These are phyloP conservation scores for Fusarium liriodendri DNA, from an alignment of 2,329 filamentous ascomycete species.

Conservation along the genomic window DNA sequence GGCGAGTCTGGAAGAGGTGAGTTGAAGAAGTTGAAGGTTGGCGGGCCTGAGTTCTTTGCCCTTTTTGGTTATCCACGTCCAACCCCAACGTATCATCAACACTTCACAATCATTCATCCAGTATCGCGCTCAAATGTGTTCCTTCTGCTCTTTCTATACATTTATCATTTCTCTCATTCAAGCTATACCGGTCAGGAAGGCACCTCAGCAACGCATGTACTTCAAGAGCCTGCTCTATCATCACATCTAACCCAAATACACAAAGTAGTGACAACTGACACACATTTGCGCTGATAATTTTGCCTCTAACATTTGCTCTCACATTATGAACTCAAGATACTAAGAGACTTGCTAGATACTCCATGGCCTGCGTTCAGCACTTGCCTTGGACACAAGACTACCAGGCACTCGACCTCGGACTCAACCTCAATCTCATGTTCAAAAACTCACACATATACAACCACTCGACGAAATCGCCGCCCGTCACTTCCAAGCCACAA, in stretches of 20 bases:
- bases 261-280: neutral
- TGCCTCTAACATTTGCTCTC: neutral
- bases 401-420: conserved; percentile 14
- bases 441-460: conserved; percentile 54
- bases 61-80: neutral
- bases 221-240: neutral
- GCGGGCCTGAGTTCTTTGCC: conserved; percentile 27
- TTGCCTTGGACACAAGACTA: conserved; percentile 37
- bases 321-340: neutral
- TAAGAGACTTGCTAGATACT: conserved; percentile 39
- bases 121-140: neutral
- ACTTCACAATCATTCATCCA: neutral
- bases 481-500: conserved; percentile 61
- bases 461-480: conserved; percentile 59
- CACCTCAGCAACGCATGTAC: neutral
- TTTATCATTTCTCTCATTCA: neutral
- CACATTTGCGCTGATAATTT: neutral
- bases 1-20: conserved; percentile 69
- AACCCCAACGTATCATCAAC: conserved; percentile 30
- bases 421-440: conserved; percentile 28
- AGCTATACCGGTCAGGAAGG: neutral
- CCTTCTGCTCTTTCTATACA: neutral
- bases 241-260: neutral
- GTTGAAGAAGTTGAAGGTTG: conserved; percentile 34
- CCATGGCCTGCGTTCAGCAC: conserved; percentile 37